Evolutionary conservation across 129 eudicot genomes (phyloP).

Genomic region (Chrysanthemum seticuspe): DNA sequence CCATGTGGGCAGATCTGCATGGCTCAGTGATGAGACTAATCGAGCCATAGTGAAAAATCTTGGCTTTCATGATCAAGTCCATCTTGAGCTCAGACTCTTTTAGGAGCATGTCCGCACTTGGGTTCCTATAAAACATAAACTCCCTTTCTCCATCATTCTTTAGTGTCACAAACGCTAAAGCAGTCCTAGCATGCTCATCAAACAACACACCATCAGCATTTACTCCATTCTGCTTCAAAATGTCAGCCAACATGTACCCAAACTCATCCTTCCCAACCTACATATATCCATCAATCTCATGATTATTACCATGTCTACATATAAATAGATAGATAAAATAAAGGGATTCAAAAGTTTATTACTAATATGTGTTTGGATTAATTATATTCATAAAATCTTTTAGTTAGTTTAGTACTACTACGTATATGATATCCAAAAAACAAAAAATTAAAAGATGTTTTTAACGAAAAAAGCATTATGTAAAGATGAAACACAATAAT

Average conservation of each 20-base stretch:
- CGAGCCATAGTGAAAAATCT: conserved; percentile 72
- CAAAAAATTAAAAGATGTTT: too few species aligned
- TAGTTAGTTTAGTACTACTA: too few species aligned
- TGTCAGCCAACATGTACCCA: conserved; percentile 66
- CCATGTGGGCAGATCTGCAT: conserved; percentile 64
- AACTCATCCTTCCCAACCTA: conserved; percentile 84
- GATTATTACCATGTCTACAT: neutral
- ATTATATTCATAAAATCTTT: too few species aligned
- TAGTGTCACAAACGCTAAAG: conserved; percentile 75
- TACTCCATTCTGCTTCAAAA: conserved; percentile 58
- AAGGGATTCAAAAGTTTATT: neutral
- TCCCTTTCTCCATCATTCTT: conserved; percentile 66
- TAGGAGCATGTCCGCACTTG: conserved; percentile 79
- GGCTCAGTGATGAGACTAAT: conserved; percentile 77
- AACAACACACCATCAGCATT: conserved; percentile 55
- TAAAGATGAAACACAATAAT: neutral
- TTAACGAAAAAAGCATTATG: neutral
- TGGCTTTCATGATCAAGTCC: conserved; percentile 53
- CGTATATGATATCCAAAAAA: too few species aligned
- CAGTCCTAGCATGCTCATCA: conserved; percentile 69
- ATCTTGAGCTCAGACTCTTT: conserved; percentile 59
- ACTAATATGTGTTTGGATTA: too few species aligned
- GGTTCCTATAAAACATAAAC: conserved; percentile 84
- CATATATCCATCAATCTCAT: neutral
- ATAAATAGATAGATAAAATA: neutral